A percentile compares a stretch with the other conserved stretches of the same genome.
phyloP scores from a whole-genome alignment of 2,329 filamentous ascomycete species.

The Phoma sp. region DNA sequence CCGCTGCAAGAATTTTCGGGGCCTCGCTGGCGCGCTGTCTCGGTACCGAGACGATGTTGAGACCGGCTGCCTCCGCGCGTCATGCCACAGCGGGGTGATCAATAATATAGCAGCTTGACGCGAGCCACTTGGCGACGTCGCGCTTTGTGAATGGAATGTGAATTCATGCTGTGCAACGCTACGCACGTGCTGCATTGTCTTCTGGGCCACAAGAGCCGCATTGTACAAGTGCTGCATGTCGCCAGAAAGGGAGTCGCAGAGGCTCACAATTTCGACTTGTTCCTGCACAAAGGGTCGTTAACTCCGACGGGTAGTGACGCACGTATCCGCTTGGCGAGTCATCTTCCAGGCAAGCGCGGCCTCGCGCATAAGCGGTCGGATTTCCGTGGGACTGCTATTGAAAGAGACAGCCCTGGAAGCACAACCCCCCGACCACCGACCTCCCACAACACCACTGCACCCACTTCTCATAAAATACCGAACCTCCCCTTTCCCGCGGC shows the following conservation, averaged over 20 bases:
- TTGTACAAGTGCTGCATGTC: conserved; percentile 18
- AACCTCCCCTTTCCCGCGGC: neutral
- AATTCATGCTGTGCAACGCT: conserved; percentile 9
- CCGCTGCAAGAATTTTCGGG: conserved; percentile 17
- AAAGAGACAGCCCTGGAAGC: conserved; percentile 17
- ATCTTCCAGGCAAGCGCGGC: conserved; percentile 13
- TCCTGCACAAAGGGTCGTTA: conserved; percentile 17
- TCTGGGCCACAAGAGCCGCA: conserved; percentile 16
- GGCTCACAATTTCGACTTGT: conserved; percentile 7
- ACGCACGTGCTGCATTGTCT: conserved; percentile 19
- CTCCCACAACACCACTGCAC: conserved; percentile 20
- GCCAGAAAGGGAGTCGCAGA: neutral
- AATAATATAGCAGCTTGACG: conserved; percentile 16
- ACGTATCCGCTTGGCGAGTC: conserved; percentile 16
- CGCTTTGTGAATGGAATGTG: conserved; percentile 4
- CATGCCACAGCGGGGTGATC: conserved; percentile 27
- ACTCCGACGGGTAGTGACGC: conserved; percentile 13
- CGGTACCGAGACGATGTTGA: conserved; percentile 28
- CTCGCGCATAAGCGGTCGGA: conserved; percentile 13
- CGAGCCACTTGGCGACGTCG: conserved; percentile 16
- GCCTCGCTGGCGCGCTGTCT: conserved; percentile 6
- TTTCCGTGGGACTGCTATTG: conserved; percentile 9
- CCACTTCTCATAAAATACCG: conserved; percentile 15
- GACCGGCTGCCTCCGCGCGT: conserved; percentile 19
- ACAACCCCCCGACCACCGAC: conserved; percentile 7